Conservation (phyloP, 768 basidiomycete genomes). For the Neoboletus brunneissimus region DNA sequence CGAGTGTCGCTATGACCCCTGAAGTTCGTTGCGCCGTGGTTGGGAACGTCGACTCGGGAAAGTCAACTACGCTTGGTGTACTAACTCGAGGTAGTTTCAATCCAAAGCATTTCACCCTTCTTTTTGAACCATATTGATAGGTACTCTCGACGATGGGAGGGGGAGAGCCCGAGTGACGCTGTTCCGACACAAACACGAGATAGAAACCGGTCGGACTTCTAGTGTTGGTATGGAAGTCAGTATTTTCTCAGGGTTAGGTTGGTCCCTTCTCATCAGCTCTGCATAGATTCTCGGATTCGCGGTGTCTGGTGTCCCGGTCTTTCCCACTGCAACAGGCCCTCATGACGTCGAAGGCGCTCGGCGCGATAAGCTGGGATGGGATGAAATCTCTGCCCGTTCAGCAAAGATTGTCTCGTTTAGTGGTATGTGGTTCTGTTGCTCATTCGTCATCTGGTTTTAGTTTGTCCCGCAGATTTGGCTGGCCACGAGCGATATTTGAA, state of each 20-base stretch:
- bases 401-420: constrained; percentile 95
- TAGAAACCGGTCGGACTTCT: constrained; percentile 93
- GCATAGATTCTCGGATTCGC: constrained; percentile 84
- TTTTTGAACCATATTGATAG: constrained; percentile 34
- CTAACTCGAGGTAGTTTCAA: constrained; percentile 73
- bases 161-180: constrained; percentile 82
- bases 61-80: constrained; percentile 92
- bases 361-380: constrained; percentile 91
- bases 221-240: constrained; percentile 95
- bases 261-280: background rate
- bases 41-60: constrained; percentile 93
- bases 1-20: constrained; percentile 71
- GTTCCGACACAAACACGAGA: constrained; percentile 96
- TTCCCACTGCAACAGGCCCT: constrained; percentile 60
- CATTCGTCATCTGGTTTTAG: background rate
- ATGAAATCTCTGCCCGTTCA: constrained; percentile 84
- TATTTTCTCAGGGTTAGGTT: background rate
- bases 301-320: constrained; percentile 70
- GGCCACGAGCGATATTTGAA: constrained; percentile 93
- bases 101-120: constrained; percentile 20
- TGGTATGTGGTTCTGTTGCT: constrained; percentile 40
- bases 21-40: constrained; percentile 96
- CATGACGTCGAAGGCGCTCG: constrained; percentile 63
- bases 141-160: constrained; percentile 76
- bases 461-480: constrained; percentile 69